A percentile compares a stretch with the other conserved stretches of the same genome.
Evolutionary conservation across 345 rosid genomes (phyloP).

Genomic region (Syzygium grande): DNA sequence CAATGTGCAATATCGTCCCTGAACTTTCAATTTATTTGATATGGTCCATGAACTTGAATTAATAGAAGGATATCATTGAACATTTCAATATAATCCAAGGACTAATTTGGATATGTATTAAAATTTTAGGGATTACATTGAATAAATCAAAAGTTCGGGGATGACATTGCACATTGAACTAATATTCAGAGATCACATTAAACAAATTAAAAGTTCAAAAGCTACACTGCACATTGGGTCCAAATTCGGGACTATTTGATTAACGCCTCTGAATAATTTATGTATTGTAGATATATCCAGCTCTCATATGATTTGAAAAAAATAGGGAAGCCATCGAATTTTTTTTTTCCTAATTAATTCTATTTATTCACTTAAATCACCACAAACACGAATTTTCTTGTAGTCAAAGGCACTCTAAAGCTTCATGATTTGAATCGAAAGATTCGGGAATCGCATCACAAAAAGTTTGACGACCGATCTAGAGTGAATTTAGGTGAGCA

Average conservation of each 20-base stretch:
- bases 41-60: too few relatives aligned
- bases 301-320: neutral
- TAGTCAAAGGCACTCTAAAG: neutral
- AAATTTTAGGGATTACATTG: too few relatives aligned
- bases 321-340: accelerated
- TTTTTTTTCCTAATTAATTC: neutral
- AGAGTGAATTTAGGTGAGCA: neutral
- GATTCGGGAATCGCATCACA: neutral
- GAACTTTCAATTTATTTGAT: too few relatives aligned
- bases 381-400: neutral
- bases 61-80: too few relatives aligned
- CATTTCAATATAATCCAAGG: too few relatives aligned
- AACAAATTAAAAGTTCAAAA: too few relatives aligned
- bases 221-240: too few relatives aligned
- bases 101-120: too few relatives aligned
- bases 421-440: neutral
- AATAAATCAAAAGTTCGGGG: too few relatives aligned
- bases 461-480: accelerated
- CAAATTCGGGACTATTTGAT: too few relatives aligned
- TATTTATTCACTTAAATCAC: neutral
- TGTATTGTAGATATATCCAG: neutral
- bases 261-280: neutral
- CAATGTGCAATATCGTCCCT: too few relatives aligned
- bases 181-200: accelerated
- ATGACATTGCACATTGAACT: too few relatives aligned